Evolutionary conservation across 202 grass and related monocot species (phyloP), one percentile per base, ranked within the genome.

Genomic region (Carex sylvatica): DNA sequence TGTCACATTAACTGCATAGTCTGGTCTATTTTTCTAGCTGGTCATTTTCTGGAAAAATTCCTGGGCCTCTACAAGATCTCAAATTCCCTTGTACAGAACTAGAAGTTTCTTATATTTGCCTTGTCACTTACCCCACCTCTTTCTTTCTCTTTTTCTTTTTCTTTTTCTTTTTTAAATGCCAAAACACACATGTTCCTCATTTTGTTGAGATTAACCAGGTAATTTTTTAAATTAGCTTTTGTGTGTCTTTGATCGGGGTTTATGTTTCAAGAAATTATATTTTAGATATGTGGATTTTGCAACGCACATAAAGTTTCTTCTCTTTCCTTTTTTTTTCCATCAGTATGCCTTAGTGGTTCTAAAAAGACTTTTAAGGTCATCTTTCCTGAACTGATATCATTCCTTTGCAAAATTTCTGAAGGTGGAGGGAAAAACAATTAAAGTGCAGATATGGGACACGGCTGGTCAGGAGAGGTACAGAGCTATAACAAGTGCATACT

Each of bases 381-480:
- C 10, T 49, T 49, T 56, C 5, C 18, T 44, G 67, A 24, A 18
- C 73, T 56, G 22, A 77, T 77, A 59, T 31, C 8, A 59, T 59
- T 73, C 44, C 61, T 55, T 54, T 38, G 1, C 53, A 55, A 55
- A 55, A 36, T 59, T 77, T 12, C 74, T 76, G 4, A 77, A 88
- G 86, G 78, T 88, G 51, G 86, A 88, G 78, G 81, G 82, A 60
- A 84, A 79, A 56, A 88, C 86, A 18, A 88, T 88, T 52, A 88
- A 88, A 62, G 86, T 83, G 26, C 86, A 88, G 56, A 88, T 88
- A 53, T 88, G 86, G 86, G 86, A 88, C 65, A 88, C 86, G 18
- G 86, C 86, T 28, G 86, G 86, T 61, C 86, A 88, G 78, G 86
- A 88, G 31, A 79, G 86, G 65, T 88, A 88, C 40, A 74, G 86